phyloP scores from a whole-genome alignment of 202 grass and related monocot species.

The Carex arenaria region DNA sequence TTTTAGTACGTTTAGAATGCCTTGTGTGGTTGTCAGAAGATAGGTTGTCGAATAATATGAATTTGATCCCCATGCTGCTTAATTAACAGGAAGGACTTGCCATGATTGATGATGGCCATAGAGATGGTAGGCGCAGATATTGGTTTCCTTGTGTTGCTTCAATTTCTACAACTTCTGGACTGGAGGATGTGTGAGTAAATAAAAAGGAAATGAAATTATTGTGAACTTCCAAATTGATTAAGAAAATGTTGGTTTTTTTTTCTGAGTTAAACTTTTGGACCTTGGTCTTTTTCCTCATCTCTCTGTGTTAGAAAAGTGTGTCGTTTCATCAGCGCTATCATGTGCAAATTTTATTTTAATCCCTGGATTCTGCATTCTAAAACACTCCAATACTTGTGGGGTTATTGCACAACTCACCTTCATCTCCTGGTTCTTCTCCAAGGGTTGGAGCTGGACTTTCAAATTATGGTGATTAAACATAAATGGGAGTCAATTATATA shows the following conservation, averaged over 20 bases:
- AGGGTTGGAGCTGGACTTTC: too few species aligned
- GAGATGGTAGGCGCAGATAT: conserved; percentile 63
- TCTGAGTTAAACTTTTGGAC: background rate
- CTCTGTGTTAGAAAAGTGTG: background rate
- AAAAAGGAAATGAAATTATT: background rate
- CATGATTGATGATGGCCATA: conserved; percentile 92
- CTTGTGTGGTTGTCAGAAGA: background rate
- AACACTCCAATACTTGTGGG: background rate
- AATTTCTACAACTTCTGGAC: conserved; percentile 38
- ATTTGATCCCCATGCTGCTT: background rate
- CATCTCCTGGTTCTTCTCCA: background rate
- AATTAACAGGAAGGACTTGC: conserved; percentile 76
- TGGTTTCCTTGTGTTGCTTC: conserved; percentile 91
- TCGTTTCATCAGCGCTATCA: background rate
- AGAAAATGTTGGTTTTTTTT: background rate
- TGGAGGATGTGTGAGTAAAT: conserved; percentile 15
- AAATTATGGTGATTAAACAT: too few species aligned
- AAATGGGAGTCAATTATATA: too few species aligned
- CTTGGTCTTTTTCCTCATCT: background rate
- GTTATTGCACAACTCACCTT: background rate
- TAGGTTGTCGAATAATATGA: background rate
- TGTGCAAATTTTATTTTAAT: background rate
- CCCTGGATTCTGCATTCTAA: background rate
- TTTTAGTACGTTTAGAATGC: background rate
- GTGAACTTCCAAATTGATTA: background rate